phyloP scores from a whole-genome alignment of 1,139 yeast species.

The Kurtzmaniella quercitrusa region DNA sequence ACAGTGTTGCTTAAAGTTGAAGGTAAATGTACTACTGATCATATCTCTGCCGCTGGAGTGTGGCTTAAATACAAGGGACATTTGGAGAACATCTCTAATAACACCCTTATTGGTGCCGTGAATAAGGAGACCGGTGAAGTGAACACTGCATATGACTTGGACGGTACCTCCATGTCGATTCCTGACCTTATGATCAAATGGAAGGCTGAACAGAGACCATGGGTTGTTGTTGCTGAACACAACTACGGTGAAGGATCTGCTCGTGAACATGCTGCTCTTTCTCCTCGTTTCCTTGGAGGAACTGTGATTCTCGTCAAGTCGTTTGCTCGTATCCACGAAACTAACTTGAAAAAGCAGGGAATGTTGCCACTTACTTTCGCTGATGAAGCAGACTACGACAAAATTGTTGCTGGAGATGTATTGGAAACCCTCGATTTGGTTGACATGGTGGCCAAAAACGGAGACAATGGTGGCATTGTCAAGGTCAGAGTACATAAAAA shows the following conservation, averaged over 20 bases:
- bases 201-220: constrained; percentile 79
- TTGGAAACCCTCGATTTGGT: constrained; percentile 72
- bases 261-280: constrained; percentile 96
- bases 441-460: constrained; percentile 76
- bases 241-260: constrained; percentile 99
- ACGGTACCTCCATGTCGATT: constrained; percentile 72
- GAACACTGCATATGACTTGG: constrained; percentile 81
- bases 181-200: constrained; percentile 97
- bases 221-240: constrained; percentile 96
- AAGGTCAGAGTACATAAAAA: constrained; percentile 69
- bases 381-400: constrained; percentile 83
- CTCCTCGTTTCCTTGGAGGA: constrained; percentile 93
- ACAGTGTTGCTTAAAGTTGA: constrained; percentile 82
- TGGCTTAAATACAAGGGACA: constrained; percentile 99
- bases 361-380: constrained; percentile 92
- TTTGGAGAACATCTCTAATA: constrained; percentile 89
- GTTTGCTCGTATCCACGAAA: constrained; percentile 85
- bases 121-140: constrained; percentile 96
- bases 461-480: constrained; percentile 81
- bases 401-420: constrained; percentile 68
- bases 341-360: constrained; percentile 93
- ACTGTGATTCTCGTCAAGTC: constrained; percentile 85
- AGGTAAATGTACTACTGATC: constrained; percentile 98
- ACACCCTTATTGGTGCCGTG: constrained; percentile 94
- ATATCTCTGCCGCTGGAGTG: constrained; percentile 98